Evolutionary conservation across 2,329 filamentous ascomycete genomes (phyloP), one percentile per base, ranked within the genome.

Genomic region (Spiromastix sp.): DNA sequence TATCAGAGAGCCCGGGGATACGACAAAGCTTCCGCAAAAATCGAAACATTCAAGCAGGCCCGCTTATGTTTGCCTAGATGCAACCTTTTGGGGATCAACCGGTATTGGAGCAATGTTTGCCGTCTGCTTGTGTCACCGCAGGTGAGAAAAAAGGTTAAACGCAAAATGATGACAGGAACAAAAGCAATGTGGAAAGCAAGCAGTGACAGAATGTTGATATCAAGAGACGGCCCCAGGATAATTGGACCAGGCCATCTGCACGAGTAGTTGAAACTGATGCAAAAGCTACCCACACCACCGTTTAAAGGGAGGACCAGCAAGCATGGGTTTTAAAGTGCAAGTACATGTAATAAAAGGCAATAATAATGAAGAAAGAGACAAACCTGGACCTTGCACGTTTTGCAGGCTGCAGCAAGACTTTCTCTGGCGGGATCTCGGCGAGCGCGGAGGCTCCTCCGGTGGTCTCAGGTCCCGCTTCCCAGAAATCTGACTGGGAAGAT

Each of bases 1-100:
- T 31, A 9, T 31, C 29, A 31, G 29, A 31, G n/a, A 17, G 29
- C 20, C 29, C 29, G 29, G 29, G 29, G 12, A 15, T 17, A 12
- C 29, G 16, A 19, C 29, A 31, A 17, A 31, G 29, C 29, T 31
- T 31, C 29, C 29, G 29, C 20, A 31, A 7, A 18, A 31, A 31
- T 31, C 29, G 12, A 31, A 31, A 31, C 29, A 31, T 31, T 17
- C 29, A 31, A 31, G 29, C 29, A 31, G 15, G 15, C 29, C 12
- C n/a, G 21, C 7, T 24, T n/a, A n/a, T n/a, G n/a, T n/a, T n/a
- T n/a, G n/a, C n/a, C n/a, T n/a, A n/a, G n/a, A n/a, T n/a, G n/a
- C n/a, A n/a, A n/a, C n/a, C n/a, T n/a, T n/a, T n/a, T n/a, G n/a
- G n/a, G n/a, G n/a, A n/a, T n/a, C n/a, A n/a, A n/a, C n/a, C n/a